Percentiles rank a stretch among this genome's conserved stretches.
phyloP scores from a whole-genome alignment of 1,139 yeast species.

The Geotrichum aggregatum region DNA sequence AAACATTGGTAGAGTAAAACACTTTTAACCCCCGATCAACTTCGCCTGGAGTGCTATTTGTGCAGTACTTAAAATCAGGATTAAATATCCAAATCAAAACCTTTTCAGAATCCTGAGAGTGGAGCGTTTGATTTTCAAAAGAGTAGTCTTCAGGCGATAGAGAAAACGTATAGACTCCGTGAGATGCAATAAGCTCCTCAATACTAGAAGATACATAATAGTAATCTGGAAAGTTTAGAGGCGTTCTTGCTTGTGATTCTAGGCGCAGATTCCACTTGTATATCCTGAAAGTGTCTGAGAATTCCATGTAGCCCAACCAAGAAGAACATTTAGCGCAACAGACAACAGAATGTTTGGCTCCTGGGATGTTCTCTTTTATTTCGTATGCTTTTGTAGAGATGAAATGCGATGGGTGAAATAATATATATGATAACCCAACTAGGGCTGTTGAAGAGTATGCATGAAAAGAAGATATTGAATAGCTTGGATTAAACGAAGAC shows the following conservation, averaged over 20 bases:
- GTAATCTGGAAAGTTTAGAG: slow-evolving; percentile 22
- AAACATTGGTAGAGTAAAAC: slow-evolving; percentile 37
- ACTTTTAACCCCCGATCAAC: slow-evolving; percentile 42
- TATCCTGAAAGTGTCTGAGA: slow-evolving; percentile 40
- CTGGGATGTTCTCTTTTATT: neutral
- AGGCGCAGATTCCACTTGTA: slow-evolving; percentile 59
- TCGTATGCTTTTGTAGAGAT: neutral
- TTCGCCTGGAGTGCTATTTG: slow-evolving; percentile 30
- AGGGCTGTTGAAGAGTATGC: slow-evolving; percentile 48
- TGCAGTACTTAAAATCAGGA: slow-evolving; percentile 43
- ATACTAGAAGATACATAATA: slow-evolving; percentile 30
- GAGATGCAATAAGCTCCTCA: slow-evolving; percentile 35
- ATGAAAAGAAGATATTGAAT: slow-evolving; percentile 39
- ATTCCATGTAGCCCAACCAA: slow-evolving; percentile 41
- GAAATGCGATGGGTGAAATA: slow-evolving; percentile 37
- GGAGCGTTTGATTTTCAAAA: neutral
- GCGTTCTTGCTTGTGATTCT: neutral
- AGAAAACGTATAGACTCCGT: slow-evolving; percentile 37
- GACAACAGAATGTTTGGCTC: slow-evolving; percentile 3
- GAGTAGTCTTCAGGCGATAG: slow-evolving; percentile 24
- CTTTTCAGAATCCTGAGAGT: slow-evolving; percentile 9
- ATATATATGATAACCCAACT: slow-evolving; percentile 57
- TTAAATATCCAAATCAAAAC: slow-evolving; percentile 56
- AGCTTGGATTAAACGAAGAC: slow-evolving; percentile 28
- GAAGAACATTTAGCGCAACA: slow-evolving; percentile 33